These are phyloP conservation scores for Monosporozyma unispora DNA, from an alignment of 805 yeast species.

Conservation along the genomic window DNA sequence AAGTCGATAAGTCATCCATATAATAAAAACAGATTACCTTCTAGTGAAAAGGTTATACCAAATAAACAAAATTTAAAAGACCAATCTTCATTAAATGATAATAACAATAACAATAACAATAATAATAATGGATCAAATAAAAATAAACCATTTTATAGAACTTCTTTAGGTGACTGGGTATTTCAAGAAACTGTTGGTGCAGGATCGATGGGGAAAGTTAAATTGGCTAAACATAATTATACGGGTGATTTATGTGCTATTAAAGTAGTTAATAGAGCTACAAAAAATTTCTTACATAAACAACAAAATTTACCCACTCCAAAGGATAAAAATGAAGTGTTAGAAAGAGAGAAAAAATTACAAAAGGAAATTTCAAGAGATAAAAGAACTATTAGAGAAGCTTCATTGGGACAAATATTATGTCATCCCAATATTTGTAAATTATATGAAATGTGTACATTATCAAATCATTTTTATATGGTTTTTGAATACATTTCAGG, in stretches of 20 bases:
- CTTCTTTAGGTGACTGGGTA: conserved; percentile 95
- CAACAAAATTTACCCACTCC: conserved; percentile 66
- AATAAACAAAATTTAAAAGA: neutral
- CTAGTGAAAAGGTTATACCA: neutral
- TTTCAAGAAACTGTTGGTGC: conserved; percentile 93
- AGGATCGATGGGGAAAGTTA: conserved; percentile 98
- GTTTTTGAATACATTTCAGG: conserved; percentile 93
- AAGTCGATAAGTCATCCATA: neutral
- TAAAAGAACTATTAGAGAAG: conserved; percentile 86
- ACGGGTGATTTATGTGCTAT: conserved; percentile 85
- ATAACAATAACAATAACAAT: neutral
- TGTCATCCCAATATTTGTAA: conserved; percentile 90
- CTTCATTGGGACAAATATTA: conserved; percentile 79
- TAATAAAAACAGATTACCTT: neutral
- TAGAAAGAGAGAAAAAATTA: conserved; percentile 54
- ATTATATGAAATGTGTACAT: conserved; percentile 82
- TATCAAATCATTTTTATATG: conserved; percentile 95
- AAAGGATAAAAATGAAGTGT: conserved; percentile 40
- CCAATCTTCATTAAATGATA: neutral
- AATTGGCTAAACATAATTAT: conserved; percentile 76
- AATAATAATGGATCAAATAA: neutral
- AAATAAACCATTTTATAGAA: conserved; percentile 51
- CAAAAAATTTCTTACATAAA: conserved; percentile 65
- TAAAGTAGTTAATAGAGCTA: conserved; percentile 87
- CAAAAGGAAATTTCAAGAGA: conserved; percentile 87